A percentile compares a stretch with the other conserved stretches of the same genome.
Evolutionary conservation across 371 early-diverging fungal species (phyloP).

Genomic region (Thermomucor indicae-seudaticae): DNA sequence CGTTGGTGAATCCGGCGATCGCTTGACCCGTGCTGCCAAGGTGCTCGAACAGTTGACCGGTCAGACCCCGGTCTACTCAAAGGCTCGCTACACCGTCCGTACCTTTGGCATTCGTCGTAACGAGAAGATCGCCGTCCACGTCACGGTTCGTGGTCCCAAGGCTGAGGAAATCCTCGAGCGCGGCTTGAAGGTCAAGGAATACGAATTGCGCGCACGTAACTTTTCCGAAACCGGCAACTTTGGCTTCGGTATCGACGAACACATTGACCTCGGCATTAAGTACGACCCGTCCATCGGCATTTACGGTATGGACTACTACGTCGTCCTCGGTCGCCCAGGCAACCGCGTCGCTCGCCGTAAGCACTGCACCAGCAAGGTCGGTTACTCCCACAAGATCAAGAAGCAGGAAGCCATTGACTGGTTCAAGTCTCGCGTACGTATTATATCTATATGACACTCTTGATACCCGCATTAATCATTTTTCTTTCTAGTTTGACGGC

Average conservation of each 20-base stretch:
- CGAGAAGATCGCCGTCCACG: conserved; percentile 99
- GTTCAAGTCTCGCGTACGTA: conserved; percentile 76
- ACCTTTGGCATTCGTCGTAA: conserved; percentile 99
- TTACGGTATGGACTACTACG: conserved; percentile 98
- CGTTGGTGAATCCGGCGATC: conserved; percentile 98
- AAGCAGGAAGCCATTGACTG: conserved; percentile 85
- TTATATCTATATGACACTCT: background rate
- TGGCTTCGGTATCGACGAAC: conserved; percentile 99
- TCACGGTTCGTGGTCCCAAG: conserved; percentile 94
- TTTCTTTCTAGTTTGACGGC: conserved; percentile 12
- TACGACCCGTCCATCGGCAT: conserved; percentile 99
- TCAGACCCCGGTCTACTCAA: conserved; percentile 99
- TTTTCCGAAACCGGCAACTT: conserved; percentile 99
- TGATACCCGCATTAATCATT: background rate
- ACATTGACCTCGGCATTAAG: conserved; percentile 99
- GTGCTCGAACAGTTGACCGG: conserved; percentile 99
- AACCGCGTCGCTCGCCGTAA: conserved; percentile 96
- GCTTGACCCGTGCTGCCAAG: conserved; percentile 99
- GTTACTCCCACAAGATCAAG: conserved; percentile 91
- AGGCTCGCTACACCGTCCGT: conserved; percentile 99
- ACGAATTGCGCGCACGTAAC: conserved; percentile 94
- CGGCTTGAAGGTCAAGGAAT: conserved; percentile 99
- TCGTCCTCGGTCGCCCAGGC: conserved; percentile 98
- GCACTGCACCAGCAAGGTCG: conserved; percentile 85
- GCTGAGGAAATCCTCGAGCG: conserved; percentile 95